Conservation (phyloP, 2,329 filamentous ascomycete genomes). For the Fusarium acutatum region DNA sequence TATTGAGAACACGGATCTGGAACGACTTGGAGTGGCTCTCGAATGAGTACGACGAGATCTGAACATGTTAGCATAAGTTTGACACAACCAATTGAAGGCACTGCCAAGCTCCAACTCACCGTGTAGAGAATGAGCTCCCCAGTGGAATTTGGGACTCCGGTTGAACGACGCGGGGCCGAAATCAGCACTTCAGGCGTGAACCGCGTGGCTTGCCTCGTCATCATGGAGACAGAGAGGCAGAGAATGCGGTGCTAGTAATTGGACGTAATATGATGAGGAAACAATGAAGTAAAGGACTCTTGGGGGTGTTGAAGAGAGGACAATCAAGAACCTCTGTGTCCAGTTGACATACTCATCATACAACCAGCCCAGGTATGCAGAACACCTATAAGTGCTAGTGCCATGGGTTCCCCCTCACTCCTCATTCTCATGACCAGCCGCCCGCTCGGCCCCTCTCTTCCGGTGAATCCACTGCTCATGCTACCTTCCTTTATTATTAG, state of each 20-base stretch:
- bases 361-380: neutral
- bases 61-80: neutral
- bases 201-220: slow-evolving; percentile 75
- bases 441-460: slow-evolving; percentile 36
- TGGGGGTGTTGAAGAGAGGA: slow-evolving; percentile 1
- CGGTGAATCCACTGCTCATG: slow-evolving; percentile 17
- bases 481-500: slow-evolving; percentile 15
- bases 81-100: neutral
- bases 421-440: slow-evolving; percentile 19
- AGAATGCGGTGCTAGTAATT: neutral
- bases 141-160: slow-evolving; percentile 73
- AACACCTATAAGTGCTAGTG: neutral
- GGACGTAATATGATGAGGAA: neutral
- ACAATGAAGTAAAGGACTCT: neutral
- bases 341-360: slow-evolving; percentile 31
- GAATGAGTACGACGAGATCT: slow-evolving; percentile 82
- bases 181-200: slow-evolving; percentile 83
- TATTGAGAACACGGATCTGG: slow-evolving; percentile 76
- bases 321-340: slow-evolving; percentile 14
- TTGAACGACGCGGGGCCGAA: slow-evolving; percentile 76
- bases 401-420: slow-evolving; percentile 22
- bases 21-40: slow-evolving; percentile 72
- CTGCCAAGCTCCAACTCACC: slow-evolving; percentile 47
- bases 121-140: slow-evolving; percentile 73
- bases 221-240: slow-evolving; percentile 47